Percentiles rank a stretch among this genome's conserved stretches.
Evolutionary conservation across 768 basidiomycete species (phyloP).

Genomic region (Lactifluus hygrophoroides): DNA sequence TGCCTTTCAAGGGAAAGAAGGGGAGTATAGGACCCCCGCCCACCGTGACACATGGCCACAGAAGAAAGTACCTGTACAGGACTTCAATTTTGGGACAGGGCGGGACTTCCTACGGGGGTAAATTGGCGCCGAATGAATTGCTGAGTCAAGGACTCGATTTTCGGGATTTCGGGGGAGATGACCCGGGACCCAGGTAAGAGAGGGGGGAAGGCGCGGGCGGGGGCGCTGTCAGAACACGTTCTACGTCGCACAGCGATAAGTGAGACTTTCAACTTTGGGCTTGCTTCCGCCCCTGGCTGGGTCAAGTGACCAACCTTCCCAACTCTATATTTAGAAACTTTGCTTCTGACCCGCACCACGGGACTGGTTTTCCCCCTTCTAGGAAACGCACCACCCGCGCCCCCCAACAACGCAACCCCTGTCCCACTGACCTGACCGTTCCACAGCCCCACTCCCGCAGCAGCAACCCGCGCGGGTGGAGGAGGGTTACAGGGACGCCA

Average conservation of each 20-base stretch:
- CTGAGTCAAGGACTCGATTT: not conserved
- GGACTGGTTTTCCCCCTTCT: not conserved
- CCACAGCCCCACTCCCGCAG: not conserved
- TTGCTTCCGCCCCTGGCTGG: not conserved
- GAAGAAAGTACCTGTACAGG: too few species aligned
- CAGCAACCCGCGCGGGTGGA: not conserved
- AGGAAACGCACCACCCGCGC: not conserved
- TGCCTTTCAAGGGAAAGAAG: not conserved
- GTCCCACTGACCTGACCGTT: not conserved
- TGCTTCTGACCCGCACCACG: not conserved
- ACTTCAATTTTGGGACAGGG: too few species aligned
- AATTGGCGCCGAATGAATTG: not conserved
- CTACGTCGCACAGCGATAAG: conserved; percentile 2
- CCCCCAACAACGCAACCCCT: not conserved
- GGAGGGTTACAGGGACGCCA: not conserved
- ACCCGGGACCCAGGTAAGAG: too few species aligned
- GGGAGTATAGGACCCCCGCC: not conserved
- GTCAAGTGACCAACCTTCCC: conserved; percentile 1
- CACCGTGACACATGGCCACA: conserved; percentile 5
- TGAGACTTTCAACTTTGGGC: not conserved
- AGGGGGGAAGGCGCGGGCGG: too few species aligned
- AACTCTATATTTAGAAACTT: not conserved
- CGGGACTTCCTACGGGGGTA: too few species aligned
- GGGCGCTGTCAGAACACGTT: conserved; percentile 8
- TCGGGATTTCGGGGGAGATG: too few species aligned